phyloP scores from a whole-genome alignment of 805 yeast genomes.

The Kodamaea kakaduensis region DNA sequence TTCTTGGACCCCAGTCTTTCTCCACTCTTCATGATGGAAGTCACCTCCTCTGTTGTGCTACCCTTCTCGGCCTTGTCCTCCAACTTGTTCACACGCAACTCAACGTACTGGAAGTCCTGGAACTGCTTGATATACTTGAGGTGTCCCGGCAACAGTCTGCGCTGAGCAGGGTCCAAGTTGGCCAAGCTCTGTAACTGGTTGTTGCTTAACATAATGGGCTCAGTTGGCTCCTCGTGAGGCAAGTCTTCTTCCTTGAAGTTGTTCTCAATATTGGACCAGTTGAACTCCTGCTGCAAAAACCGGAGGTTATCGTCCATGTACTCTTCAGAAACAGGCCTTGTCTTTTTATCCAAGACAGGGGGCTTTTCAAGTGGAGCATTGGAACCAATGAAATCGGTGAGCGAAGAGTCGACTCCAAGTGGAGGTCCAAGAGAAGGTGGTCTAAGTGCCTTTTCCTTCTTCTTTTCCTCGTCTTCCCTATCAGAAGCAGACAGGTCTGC shows the following conservation, averaged over 20 bases:
- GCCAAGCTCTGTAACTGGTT: slow-evolving; percentile 24
- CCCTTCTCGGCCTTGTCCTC: slow-evolving; percentile 17
- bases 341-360: neutral
- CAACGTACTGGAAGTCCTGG: slow-evolving; percentile 28
- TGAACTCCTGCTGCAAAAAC: slow-evolving; percentile 25
- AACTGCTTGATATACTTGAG: slow-evolving; percentile 36
- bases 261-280: slow-evolving; percentile 17
- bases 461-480: neutral
- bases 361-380: slow-evolving; percentile 1
- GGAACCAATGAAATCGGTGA: neutral
- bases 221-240: slow-evolving; percentile 9
- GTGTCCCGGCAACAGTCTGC: slow-evolving; percentile 28
- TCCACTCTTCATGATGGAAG: slow-evolving; percentile 6
- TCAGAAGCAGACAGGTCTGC: slow-evolving; percentile 10
- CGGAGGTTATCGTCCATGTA: slow-evolving; percentile 31
- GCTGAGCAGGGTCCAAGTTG: slow-evolving; percentile 20
- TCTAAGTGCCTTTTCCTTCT: no score
- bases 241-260: slow-evolving; percentile 4
- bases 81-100: slow-evolving; percentile 28
- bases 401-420: no score
- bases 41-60: neutral
- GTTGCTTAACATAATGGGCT: slow-evolving; percentile 19
- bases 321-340: slow-evolving; percentile 19
- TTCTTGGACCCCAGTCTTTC: neutral
- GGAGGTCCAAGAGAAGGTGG: neutral